Conservation (phyloP, 73 alveolate species). For the Breviolum minutum region DNA sequence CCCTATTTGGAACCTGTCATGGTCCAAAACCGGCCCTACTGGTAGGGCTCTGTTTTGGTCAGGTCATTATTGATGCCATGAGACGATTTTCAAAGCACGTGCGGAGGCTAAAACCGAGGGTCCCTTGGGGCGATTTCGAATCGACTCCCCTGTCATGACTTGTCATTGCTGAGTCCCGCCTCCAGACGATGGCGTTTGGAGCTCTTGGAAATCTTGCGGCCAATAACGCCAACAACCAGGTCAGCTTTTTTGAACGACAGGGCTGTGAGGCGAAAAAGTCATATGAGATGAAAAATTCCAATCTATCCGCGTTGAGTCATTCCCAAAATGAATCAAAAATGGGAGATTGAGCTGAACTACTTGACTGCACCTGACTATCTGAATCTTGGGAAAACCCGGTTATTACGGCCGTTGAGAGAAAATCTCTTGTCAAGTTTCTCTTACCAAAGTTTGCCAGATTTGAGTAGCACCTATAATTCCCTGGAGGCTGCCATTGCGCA, state of each 20-base stretch:
- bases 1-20: too few relatives aligned
- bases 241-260: background rate
- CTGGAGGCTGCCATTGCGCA: conserved; percentile 70
- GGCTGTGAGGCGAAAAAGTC: background rate
- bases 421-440: too few relatives aligned
- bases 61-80: conserved; percentile 70
- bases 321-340: background rate
- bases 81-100: conserved; percentile 39
- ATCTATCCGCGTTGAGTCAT: too few relatives aligned
- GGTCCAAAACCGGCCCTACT: background rate
- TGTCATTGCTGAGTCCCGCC: conserved; percentile 40
- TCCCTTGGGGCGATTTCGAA: background rate
- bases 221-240: conserved; percentile 92
- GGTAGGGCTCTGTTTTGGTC: background rate
- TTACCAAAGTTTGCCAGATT: too few relatives aligned
- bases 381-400: too few relatives aligned
- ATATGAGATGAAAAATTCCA: background rate
- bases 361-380: background rate
- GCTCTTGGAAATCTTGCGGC: conserved; percentile 91
- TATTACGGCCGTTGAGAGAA: background rate
- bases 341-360: background rate
- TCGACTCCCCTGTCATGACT: background rate
- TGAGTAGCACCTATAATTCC: too few relatives aligned
- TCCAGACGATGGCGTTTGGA: conserved; percentile 83
- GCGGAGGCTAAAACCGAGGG: background rate